Evolutionary conservation across 306 rosid genomes (phyloP).

Genomic region (Dalbergia oliveri): DNA sequence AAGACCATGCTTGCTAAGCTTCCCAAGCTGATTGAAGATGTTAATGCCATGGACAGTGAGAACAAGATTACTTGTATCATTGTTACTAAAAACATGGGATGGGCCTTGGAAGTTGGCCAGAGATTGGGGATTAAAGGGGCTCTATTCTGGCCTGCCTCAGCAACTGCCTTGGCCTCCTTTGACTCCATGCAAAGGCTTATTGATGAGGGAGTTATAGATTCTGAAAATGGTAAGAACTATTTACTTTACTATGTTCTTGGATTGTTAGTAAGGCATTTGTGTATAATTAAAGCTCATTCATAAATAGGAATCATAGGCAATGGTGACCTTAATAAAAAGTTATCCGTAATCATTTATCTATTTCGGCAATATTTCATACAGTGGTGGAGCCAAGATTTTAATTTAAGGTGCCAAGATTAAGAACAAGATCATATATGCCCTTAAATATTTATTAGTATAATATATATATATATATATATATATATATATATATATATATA

Average conservation of each 20-base stretch:
- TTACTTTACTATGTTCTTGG: neutral
- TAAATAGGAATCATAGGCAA: too few species aligned
- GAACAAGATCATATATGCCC: too few species aligned
- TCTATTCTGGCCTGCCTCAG: conserved; percentile 58
- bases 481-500: too few species aligned
- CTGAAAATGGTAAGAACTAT: conserved; percentile 37
- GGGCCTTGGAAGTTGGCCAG: conserved; percentile 58
- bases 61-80: conserved; percentile 53
- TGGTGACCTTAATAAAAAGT: too few species aligned
- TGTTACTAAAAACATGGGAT: conserved; percentile 55
- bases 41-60: conserved; percentile 27
- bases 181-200: conserved; percentile 46
- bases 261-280: neutral
- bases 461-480: too few species aligned
- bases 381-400: too few species aligned
- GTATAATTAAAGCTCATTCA: too few species aligned
- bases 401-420: too few species aligned
- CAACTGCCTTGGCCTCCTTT: conserved; percentile 40
- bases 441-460: too few species aligned
- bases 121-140: conserved; percentile 57
- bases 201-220: conserved; percentile 48
- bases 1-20: conserved; percentile 53
- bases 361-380: too few species aligned
- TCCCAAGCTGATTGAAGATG: conserved; percentile 56
- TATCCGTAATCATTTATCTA: too few species aligned